Base-by-base conservation (phyloP, 352 stramenopile genomes). In the Globisporangium nagaii region DNA sequence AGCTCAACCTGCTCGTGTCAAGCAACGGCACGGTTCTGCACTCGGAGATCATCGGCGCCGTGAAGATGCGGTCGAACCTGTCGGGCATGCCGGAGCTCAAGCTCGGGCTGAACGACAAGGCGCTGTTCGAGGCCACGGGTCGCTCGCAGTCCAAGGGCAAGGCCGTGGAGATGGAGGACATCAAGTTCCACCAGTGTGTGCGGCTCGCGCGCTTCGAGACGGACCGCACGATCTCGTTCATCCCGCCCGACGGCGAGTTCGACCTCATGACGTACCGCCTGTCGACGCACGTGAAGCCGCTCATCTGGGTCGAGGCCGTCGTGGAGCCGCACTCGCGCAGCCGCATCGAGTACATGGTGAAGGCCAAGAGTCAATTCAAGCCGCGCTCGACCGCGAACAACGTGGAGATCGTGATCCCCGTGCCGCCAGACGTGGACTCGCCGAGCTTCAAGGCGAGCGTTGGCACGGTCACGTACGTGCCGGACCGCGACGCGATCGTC, bases 161-260 rank as follows among this genome's bases (percentile, higher is more conserved):
- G 70, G 89, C 93, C 11, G 95, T 99, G 0, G 97, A 99, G 67
- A 91, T 99, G 71, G 97, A 99, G 68, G 98, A 99, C 72, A 99
- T 99, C 56, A 99, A 99, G 73, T 99, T 99, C 71, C 97, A 99
- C 79, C 97, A 99, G 68, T 95, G 98, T 60, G 98, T 99, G 32
- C 85, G 96, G 13, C 86, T 99, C 13, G 96, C 97, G n/a, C 84
- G 96, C 51, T 99, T 99, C 56, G 97, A 99, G 70, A 98, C 98
- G 53, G 97, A 99, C 72, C 86, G 97, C 25, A 99, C 98, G 27
- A 99, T 99, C 56, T 98, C 90, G 31, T 99, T 99, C 78, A 99
- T 99, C 56, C 98, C 98, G 17, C 98, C 98, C 5, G 98, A 99
- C 69, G 98, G 98, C 40, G 96, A 99, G 75, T 99, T 99, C 59